Evolutionary conservation across 2,329 filamentous ascomycete genomes (phyloP).

Genomic region (Ophiostoma piceae): DNA sequence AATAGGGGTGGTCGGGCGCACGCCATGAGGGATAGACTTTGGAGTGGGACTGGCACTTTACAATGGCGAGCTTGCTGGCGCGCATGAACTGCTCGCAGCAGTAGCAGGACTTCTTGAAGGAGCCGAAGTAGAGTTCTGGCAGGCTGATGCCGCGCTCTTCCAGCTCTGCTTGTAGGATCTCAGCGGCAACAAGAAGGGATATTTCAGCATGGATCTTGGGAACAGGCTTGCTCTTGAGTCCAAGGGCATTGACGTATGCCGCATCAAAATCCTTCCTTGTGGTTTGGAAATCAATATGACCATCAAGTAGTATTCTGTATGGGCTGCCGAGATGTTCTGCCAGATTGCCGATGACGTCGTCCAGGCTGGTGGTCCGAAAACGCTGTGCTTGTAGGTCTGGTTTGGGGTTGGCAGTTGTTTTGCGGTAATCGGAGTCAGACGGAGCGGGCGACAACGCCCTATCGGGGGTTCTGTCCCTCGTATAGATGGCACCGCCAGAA

Average conservation of each 20-base stretch:
- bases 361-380: too few relatives aligned
- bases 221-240: neutral
- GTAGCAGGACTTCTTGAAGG: slow-evolving; percentile 3
- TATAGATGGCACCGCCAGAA: too few relatives aligned
- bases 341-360: too few relatives aligned
- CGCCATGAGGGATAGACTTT: neutral
- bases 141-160: too few relatives aligned
- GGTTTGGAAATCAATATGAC: too few relatives aligned
- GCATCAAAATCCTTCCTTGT: neutral
- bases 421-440: too few relatives aligned
- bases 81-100: neutral
- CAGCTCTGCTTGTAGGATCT: neutral
- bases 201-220: neutral
- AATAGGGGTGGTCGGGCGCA: neutral
- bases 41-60: neutral
- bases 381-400: too few relatives aligned
- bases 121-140: neutral
- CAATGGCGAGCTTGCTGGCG: neutral
- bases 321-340: too few relatives aligned
- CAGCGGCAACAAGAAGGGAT: neutral
- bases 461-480: too few relatives aligned
- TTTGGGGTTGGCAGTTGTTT: too few relatives aligned
- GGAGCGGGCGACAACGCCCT: too few relatives aligned
- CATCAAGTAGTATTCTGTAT: too few relatives aligned
- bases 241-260: neutral